Evolutionary conservation across 192 early-diverging fungal species (phyloP), one percentile per base, ranked within the genome.

Genomic region (Tieghemiomyces parasiticus): DNA sequence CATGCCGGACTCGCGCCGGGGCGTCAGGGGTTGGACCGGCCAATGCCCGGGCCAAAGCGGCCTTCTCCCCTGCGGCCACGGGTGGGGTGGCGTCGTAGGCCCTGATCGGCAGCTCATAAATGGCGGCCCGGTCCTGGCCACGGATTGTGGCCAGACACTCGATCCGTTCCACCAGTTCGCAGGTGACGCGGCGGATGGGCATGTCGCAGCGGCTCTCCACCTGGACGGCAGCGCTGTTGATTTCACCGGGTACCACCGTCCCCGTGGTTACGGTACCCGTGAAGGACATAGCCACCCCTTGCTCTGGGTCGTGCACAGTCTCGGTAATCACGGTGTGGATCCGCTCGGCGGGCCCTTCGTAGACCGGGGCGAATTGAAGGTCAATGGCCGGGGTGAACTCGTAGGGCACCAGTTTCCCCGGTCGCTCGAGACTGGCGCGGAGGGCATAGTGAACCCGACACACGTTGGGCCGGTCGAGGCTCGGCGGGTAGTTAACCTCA

Each of bases 401-500:
- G n/a, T 35, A 34, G 8, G 32, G n/a, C 20, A 35, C 13, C 13
- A 35, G 33, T 30, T 58, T 58, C 13, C 26, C 33, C n/a, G 55
- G 55, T 16, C 55, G 55, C 24, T 58, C 55, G 6, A 58, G 26
- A n/a, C 34, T 35, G 34, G 55, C 55, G 19, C 33, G 4, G 13
- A 58, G 35, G 10, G 32, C 13, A 38, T 58, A 58, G 34, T 22
- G 4, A 9, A 58, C 35, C 0, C 55, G 55, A 26, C 32, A 32
- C 4, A 34, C 33, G 26, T 58, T 58, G 34, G 55, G 55, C 13
- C 26, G 16, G 35, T 58, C 26, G 6, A 58, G 34, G 26, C n/a
- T 38, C 20, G 55, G 55, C 35, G 55, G 55, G 35, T 25, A 58
- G 24, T 58, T 58, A 6, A 58, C 55, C 33, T 19, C 55, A 3